phyloP scores from a whole-genome alignment of 2,329 filamentous ascomycete genomes.

The Seiridium unicorne region DNA sequence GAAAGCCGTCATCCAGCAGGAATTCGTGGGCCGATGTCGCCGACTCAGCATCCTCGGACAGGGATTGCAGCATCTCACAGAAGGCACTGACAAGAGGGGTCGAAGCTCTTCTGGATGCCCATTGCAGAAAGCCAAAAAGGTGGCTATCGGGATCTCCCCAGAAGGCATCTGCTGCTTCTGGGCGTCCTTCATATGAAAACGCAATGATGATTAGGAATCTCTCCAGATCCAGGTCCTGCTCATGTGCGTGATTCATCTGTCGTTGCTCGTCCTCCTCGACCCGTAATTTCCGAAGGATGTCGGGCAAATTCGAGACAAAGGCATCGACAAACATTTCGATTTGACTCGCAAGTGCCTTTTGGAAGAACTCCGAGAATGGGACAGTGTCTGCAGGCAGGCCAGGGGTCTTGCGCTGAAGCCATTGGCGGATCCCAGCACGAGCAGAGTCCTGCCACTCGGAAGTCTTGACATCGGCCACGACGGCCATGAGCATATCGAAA shows the following conservation, averaged over 20 bases:
- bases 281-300: constrained; percentile 82
- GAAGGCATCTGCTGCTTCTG: constrained; percentile 82
- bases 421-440: constrained; percentile 76
- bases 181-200: constrained; percentile 82
- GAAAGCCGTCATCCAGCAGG: constrained; percentile 78
- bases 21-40: constrained; percentile 86
- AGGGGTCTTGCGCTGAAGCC: constrained; percentile 78
- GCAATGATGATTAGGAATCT: constrained; percentile 90
- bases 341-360: constrained; percentile 71
- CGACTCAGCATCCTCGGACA: constrained; percentile 79
- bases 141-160: constrained; percentile 94
- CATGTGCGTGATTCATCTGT: constrained; percentile 61
- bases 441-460: constrained; percentile 87
- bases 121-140: constrained; percentile 90
- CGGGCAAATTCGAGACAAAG: constrained; percentile 93
- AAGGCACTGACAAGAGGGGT: constrained; percentile 96
- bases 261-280: constrained; percentile 88
- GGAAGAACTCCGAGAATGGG: constrained; percentile 70
- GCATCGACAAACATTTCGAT: constrained; percentile 86
- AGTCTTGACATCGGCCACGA: constrained; percentile 77
- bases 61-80: constrained; percentile 90
- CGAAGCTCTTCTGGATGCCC: constrained; percentile 92
- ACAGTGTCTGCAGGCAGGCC: constrained; percentile 66
- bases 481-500: constrained; percentile 85
- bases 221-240: constrained; percentile 75